phyloP scores from a whole-genome alignment of 495 filamentous ascomycete genomes.

The Penicillium antarcticum region DNA sequence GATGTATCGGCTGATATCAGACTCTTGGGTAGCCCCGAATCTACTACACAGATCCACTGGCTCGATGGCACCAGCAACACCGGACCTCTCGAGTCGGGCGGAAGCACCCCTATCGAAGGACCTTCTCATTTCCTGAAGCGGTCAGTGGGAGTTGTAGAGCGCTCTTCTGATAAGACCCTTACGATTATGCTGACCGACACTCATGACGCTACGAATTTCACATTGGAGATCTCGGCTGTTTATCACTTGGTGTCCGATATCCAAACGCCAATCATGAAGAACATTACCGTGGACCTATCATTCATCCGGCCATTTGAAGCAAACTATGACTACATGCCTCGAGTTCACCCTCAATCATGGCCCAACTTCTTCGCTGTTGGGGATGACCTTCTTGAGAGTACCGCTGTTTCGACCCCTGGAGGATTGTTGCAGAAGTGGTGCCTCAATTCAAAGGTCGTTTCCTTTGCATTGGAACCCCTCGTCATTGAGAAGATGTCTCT shows the following conservation, averaged over 20 bases:
- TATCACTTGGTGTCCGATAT: slow-evolving; percentile 80
- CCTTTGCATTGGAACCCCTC: slow-evolving; percentile 70
- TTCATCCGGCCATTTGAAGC: slow-evolving; percentile 84
- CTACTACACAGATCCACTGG: slow-evolving; percentile 48
- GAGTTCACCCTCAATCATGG: slow-evolving; percentile 74
- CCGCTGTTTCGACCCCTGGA: slow-evolving; percentile 29
- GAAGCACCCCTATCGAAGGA: slow-evolving; percentile 29
- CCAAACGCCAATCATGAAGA: slow-evolving; percentile 79
- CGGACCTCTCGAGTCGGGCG: slow-evolving; percentile 15
- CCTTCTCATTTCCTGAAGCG: slow-evolving; percentile 35
- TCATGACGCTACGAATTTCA: slow-evolving; percentile 57
- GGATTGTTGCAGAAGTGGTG: slow-evolving; percentile 83
- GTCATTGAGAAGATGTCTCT: slow-evolving; percentile 62
- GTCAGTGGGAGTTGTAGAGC: slow-evolving; percentile 46
- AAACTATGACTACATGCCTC: slow-evolving; percentile 77
- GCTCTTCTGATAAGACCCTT: slow-evolving; percentile 34
- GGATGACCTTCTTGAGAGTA: slow-evolving; percentile 32
- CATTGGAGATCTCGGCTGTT: slow-evolving; percentile 64
- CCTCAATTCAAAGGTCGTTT: slow-evolving; percentile 67
- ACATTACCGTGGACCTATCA: slow-evolving; percentile 59
- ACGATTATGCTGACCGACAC: slow-evolving; percentile 33
- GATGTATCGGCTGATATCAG: slow-evolving; percentile 64
- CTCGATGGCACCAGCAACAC: slow-evolving; percentile 30
- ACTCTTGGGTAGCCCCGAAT: slow-evolving; percentile 58
- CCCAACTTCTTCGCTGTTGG: slow-evolving; percentile 72